Base-by-base conservation (phyloP, 805 yeast genomes). In the Cyberlindnera sargentensis region DNA sequence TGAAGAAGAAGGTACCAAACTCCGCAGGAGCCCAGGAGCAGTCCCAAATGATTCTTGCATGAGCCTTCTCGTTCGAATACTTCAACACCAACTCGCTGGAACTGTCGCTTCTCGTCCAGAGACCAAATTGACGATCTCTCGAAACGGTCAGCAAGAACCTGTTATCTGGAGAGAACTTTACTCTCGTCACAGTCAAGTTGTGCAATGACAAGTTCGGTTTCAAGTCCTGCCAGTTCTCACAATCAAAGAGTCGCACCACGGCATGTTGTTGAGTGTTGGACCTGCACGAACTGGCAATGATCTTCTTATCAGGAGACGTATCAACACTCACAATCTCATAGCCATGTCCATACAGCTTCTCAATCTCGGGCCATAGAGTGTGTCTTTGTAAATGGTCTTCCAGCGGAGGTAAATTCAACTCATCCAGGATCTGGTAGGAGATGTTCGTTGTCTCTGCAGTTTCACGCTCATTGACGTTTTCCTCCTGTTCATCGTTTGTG, bases 271-370 rank as follows among this genome's bases (percentile, higher is more conserved):
- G 75, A 6, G 80, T 76, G 61, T 91, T 91, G 4, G 98, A 89
- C 47, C 82, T 76, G 68, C 97, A 91, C n/a, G 97, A 85, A 7
- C 95, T 80, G 3, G 96, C 96, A 36, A 93, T 72, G 26, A 83
- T 60, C 32, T 65, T 60, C 10, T 78, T 74, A 53, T 75, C 80
- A 4, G 82, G 78, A 7, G 88, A 77, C 2, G 80, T 74, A 42
- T 85, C 95, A 34, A 89, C 72, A 37, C 91, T 75, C 0, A 88
- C 78, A 33, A 90, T 79, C 61, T 95, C 99, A 63, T 88, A 95
- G 7, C 99, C 99, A 62, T 93, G 99, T 0, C 99, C 99, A 57
- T 93, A 93, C 36, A 93, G 64, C 61, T 93, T 93, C 56, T 93
- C 99, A 44, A 83, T 68, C 59, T 93, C 99, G 0, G 99, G 99